Evolutionary conservation across 1,284 basidiomycete species (phyloP), one percentile per base, ranked within the genome.

Genomic region (Leccinum fuscescens): DNA sequence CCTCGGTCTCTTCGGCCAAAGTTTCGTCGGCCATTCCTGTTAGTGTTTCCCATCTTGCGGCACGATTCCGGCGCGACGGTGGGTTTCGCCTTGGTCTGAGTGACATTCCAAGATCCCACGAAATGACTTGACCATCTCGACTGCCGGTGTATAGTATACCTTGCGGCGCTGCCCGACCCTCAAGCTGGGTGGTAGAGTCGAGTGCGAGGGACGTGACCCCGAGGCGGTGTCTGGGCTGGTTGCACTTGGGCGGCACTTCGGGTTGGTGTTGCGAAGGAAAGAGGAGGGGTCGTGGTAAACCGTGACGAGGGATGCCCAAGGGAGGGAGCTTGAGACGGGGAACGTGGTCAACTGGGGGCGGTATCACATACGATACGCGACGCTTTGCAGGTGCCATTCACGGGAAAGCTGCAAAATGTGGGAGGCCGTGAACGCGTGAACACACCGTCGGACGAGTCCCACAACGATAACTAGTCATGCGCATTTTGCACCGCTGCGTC

Each of bases 121-220:
- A 86, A 49, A 94, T 90, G 39, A 98, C 82, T 37, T 96, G 82
- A 0, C 97, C 96, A 77, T 99, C 96, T 56, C 95, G 80, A 9
- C 94, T 96, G 29, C 91, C 96, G 1, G 94, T 90, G 74, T 98
- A 98, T 8, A 99, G 79, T 54, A 99, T 96, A 1, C 97, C 96
- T 64, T 90, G 86, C 0, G 96, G 96, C 5, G 79, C 70, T 20
- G 72, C 61, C 15, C 78, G 78, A 6, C 86, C 88, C 15, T 81
- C 72, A 4, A 97, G 80, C 48, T 85, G 81, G 0, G 95, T 97
- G 1, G 90, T 88, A 0, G 85, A 82, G 76, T 98, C 96, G 42
- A 98, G 78, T 0, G 92, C 95, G 37, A 98, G 83, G 1, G 91
- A 89, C 1, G 91, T 86, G 14, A 96, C 86, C 5, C 92, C 91